phyloP scores from a whole-genome alignment of 108 stramenopile genomes.

The Nannochloropsis salina region DNA sequence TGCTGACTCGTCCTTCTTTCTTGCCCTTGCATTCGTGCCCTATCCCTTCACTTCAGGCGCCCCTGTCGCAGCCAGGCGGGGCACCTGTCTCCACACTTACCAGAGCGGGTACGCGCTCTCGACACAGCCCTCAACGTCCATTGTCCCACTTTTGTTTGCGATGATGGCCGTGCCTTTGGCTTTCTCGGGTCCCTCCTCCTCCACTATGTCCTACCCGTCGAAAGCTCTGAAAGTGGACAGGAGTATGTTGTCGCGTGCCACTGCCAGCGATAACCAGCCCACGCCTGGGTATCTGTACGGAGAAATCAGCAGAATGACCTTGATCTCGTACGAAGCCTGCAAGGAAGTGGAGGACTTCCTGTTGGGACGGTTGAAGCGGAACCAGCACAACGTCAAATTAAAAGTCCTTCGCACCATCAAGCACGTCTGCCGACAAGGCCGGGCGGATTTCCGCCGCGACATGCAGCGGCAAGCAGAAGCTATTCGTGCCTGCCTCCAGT shows the following conservation, averaged over 20 bases:
- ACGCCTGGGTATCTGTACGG: constrained; percentile 95
- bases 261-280: constrained; percentile 66
- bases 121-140: too few species aligned
- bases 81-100: too few species aligned
- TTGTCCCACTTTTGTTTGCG: background rate
- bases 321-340: constrained; percentile 65
- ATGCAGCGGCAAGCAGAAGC: constrained; percentile 57
- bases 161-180: background rate
- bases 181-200: background rate
- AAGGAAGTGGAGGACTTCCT: constrained; percentile 70
- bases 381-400: constrained; percentile 79
- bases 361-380: constrained; percentile 63
- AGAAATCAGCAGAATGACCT: constrained; percentile 85
- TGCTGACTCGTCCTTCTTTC: too few species aligned
- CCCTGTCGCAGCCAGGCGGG: too few species aligned
- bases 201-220: background rate
- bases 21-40: too few species aligned
- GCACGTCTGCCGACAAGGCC: constrained; percentile 72
- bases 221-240: constrained; percentile 29
- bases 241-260: constrained; percentile 37
- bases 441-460: constrained; percentile 49
- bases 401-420: constrained; percentile 86
- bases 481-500: constrained; percentile 80
- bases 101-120: too few species aligned
- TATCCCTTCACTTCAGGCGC: too few species aligned